phyloP scores from a whole-genome alignment of 169 alveolate species.

The Cryptosporidium tyzzeri region DNA sequence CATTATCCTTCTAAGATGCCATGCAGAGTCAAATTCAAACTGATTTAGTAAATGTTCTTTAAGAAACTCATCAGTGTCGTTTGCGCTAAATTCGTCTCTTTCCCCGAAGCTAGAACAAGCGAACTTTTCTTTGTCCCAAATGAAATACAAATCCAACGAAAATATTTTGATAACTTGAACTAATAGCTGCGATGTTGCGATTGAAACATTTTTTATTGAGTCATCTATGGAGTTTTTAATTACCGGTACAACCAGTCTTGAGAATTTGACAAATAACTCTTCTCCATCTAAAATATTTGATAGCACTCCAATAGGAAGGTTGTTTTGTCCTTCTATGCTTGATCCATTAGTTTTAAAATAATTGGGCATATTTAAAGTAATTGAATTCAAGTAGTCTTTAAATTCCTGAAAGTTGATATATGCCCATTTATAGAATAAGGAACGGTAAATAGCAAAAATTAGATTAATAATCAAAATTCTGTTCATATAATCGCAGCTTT shows the following conservation, averaged over 20 bases:
- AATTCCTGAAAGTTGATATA: conserved; percentile 10
- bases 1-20: conserved; percentile 62
- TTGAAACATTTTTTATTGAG: conserved; percentile 44
- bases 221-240: conserved; percentile 18
- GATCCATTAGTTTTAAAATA: not conserved
- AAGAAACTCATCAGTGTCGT: conserved; percentile 21
- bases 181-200: conserved; percentile 21
- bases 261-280: conserved; percentile 20
- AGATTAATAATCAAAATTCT: conserved; percentile 30
- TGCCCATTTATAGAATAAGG: conserved; percentile 53
- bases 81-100: not conserved
- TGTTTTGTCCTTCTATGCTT: not conserved
- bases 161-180: conserved; percentile 44
- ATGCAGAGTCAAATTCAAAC: conserved; percentile 45
- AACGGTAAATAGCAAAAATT: conserved; percentile 37
- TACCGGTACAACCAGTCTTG: conserved; percentile 44
- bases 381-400: not conserved
- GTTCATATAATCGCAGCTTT: conserved; percentile 8
- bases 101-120: conserved; percentile 27
- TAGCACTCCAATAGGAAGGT: not conserved
- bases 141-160: conserved; percentile 17
- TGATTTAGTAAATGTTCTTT: conserved; percentile 47
- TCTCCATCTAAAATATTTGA: conserved; percentile 27
- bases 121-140: conserved; percentile 4
- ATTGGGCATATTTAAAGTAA: not conserved